A percentile compares a stretch with the other conserved stretches of the same genome.
Conservation (phyloP, 2,329 filamentous ascomycete species). For the Colletotrichum cordylinicola region DNA sequence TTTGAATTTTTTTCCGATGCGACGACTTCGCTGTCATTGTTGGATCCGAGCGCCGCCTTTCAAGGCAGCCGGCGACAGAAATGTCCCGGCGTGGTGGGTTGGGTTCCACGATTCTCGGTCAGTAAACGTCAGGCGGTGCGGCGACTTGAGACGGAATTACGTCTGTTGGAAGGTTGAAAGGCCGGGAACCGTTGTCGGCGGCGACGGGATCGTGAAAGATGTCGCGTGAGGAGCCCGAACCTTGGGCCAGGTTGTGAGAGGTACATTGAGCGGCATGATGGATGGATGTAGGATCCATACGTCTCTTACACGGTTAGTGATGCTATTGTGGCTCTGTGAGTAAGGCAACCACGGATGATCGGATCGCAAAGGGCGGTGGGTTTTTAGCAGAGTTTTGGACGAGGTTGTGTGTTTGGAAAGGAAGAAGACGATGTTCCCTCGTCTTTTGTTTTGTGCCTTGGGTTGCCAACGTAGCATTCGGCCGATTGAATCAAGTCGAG, state of each 20-base stretch:
- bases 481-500: not conserved
- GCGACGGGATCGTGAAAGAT: not conserved
- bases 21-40: not conserved
- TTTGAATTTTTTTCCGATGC: not conserved
- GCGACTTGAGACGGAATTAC: conserved; percentile 3
- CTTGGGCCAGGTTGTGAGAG: not conserved
- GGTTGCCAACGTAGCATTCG: not conserved
- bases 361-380: not conserved
- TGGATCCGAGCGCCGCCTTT: not conserved
- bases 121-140: not conserved
- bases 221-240: not conserved
- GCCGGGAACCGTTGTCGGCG: not conserved
- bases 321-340: not conserved
- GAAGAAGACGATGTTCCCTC: not conserved
- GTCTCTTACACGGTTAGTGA: not conserved
- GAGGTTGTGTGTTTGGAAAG: not conserved
- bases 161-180: not conserved
- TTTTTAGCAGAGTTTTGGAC: not conserved
- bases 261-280: not conserved
- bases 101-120: not conserved
- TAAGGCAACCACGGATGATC: not conserved
- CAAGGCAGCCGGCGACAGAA: not conserved
- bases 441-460: not conserved
- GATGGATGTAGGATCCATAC: not conserved
- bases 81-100: not conserved